Evolutionary conservation across 202 grass and related monocot genomes (phyloP), one percentile per base, ranked within the genome.

Genomic region (Sporobolus alterniflorus): DNA sequence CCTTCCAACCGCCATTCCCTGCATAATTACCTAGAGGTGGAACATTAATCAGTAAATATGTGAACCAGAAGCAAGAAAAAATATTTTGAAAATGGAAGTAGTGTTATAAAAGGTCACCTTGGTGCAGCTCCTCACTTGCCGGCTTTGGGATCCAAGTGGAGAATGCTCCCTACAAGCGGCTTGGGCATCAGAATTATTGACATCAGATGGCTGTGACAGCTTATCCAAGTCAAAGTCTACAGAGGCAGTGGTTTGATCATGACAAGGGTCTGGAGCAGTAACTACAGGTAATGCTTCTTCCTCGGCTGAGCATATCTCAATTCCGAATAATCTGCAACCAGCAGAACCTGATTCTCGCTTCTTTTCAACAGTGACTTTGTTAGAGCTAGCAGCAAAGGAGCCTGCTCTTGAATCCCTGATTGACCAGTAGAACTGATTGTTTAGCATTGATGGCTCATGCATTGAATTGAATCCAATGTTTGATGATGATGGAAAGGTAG

Each of bases 281-380:
- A 71, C 52, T n/a, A 25, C 44, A 46, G 74, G 74, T 42, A 69
- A 81, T 26, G 47, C 62, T 79, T 85, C 86, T 81, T 89, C 89
- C 62, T 85, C 80, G 30, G 52, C 65, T 62, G 87, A 87, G 73
- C 89, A 78, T 87, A 99, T 80, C 68, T 99, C 80, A 34, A 99
- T 91, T 52, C 96, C 96, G 79, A 99, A 99, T 75, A 99, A 89
- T 84, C 93, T 99, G 81, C 89, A 96, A 22, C 96, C 88, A 59
- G 67, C 73, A 39, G 44, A 51, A 62, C 55, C 61, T 57, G 76
- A 51, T 82, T 92, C 96, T 79, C 76, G 67, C 85, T 90, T 91
- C 69, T 83, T 89, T 85, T 84, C 90, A 76, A 77, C 33, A 77
- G 69, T 56, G 63, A 74, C 74, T 32, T 81, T 89, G 69, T 84